A percentile compares a stretch with the other conserved stretches of the same genome.
Evolutionary conservation across 192 early-diverging fungal species (phyloP).

Genomic region (Blastocladiella britannica): DNA sequence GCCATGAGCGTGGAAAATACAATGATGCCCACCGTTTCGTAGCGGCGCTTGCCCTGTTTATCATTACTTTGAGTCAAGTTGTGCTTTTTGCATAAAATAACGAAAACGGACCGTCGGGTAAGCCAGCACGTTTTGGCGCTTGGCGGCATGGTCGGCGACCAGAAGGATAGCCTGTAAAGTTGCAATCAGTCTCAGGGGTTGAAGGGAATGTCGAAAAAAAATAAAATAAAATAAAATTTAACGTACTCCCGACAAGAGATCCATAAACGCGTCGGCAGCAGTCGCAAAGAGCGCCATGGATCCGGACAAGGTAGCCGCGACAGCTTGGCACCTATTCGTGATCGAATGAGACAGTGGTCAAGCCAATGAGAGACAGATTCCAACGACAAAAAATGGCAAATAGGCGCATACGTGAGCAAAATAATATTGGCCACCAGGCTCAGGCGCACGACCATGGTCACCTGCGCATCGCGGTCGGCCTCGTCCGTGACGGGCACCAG

Average conservation of each 20-base stretch:
- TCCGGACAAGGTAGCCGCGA: slow-evolving; percentile 45
- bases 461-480: neutral
- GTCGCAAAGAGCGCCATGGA: slow-evolving; percentile 59
- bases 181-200: too few relatives aligned
- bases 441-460: neutral
- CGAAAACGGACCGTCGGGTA: neutral
- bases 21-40: slow-evolving; percentile 60
- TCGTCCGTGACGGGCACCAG: slow-evolving; percentile 7
- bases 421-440: neutral
- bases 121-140: neutral
- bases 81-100: too few relatives aligned
- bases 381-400: too few relatives aligned
- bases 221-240: slow-evolving; percentile 15
- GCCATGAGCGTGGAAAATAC: slow-evolving; percentile 60
- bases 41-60: slow-evolving; percentile 38
- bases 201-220: neutral
- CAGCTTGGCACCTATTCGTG: neutral
- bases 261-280: slow-evolving; percentile 66
- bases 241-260: slow-evolving; percentile 43
- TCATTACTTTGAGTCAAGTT: neutral
- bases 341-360: neutral
- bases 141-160: neutral
- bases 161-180: too few relatives aligned
- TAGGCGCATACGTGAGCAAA: neutral
- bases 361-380: too few relatives aligned